Conservation (phyloP, 2,329 filamentous ascomycete genomes). For the Achaetomium macrosporum region DNA sequence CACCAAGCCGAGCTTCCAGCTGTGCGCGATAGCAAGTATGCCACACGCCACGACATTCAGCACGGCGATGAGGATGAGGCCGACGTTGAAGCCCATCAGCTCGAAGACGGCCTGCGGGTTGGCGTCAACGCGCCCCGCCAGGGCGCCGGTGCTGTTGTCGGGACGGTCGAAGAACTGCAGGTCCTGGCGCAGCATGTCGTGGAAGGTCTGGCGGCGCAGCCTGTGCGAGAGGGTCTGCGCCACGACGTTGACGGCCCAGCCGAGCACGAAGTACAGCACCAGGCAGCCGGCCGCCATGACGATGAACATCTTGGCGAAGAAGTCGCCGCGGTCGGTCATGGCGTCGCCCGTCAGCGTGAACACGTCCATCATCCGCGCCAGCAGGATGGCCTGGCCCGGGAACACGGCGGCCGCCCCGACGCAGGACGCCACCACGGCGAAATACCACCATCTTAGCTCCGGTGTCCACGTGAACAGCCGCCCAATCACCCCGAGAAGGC, state of each 20-base stretch:
- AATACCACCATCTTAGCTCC: constrained; percentile 19
- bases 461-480: constrained; percentile 15
- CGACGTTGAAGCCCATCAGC: constrained; percentile 39
- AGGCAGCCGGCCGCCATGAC: constrained; percentile 38
- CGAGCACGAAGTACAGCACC: constrained; percentile 38
- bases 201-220: constrained; percentile 19
- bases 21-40: constrained; percentile 39
- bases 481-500: constrained; percentile 13
- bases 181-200: constrained; percentile 35
- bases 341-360: constrained; percentile 31
- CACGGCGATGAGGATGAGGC: constrained; percentile 34
- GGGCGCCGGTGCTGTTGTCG: constrained; percentile 36
- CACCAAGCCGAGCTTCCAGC: constrained; percentile 46
- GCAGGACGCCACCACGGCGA: constrained; percentile 7
- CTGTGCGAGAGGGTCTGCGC: constrained; percentile 21
- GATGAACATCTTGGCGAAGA: constrained; percentile 51
- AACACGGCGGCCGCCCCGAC: constrained; percentile 31
- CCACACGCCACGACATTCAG: constrained; percentile 35
- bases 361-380: constrained; percentile 37
- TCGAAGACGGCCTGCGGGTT: constrained; percentile 37
- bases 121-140: constrained; percentile 33
- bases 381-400: constrained; percentile 40
- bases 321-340: constrained; percentile 40
- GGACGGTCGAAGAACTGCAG: constrained; percentile 38
- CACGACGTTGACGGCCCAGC: constrained; percentile 32